phyloP scores from a whole-genome alignment of 192 early-diverging fungal species.

The Dispira simplex region DNA sequence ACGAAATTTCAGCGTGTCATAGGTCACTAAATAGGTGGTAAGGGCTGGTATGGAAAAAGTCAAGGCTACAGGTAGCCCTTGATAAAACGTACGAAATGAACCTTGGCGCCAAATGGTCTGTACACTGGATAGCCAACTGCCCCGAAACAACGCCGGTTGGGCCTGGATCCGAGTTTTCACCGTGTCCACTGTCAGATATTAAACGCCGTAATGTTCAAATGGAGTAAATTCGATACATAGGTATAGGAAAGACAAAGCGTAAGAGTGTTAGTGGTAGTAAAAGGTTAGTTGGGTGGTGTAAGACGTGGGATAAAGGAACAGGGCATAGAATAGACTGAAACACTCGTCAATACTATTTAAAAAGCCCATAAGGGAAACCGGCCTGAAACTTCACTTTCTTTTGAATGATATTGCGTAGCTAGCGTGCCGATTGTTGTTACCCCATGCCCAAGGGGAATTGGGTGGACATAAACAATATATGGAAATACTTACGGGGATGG shows the following conservation, averaged over 20 bases:
- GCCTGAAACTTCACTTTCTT: background rate
- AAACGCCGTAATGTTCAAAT: background rate
- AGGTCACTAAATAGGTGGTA: slow-evolving; percentile 49
- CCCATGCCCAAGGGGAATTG: background rate
- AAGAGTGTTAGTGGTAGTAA: background rate
- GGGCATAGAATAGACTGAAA: background rate
- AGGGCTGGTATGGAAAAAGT: slow-evolving; percentile 54
- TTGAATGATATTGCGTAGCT: background rate
- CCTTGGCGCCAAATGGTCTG: slow-evolving; percentile 14
- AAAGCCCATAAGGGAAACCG: background rate
- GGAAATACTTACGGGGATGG: slow-evolving; percentile 37
- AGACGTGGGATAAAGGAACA: background rate
- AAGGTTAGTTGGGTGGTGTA: background rate
- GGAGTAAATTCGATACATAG: too few relatives aligned
- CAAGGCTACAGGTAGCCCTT: slow-evolving; percentile 50
- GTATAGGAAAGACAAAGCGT: background rate
- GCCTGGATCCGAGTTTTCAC: slow-evolving; percentile 55
- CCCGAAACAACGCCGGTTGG: background rate
- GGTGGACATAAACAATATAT: background rate
- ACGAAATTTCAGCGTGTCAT: slow-evolving; percentile 40
- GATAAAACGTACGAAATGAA: slow-evolving; percentile 33
- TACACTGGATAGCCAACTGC: slow-evolving; percentile 13
- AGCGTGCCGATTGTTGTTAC: background rate
- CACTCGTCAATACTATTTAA: background rate
- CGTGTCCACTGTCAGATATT: slow-evolving; percentile 40